Base-by-base conservation (phyloP, 306 rosid species). In the Boehmeria nivea region DNA sequence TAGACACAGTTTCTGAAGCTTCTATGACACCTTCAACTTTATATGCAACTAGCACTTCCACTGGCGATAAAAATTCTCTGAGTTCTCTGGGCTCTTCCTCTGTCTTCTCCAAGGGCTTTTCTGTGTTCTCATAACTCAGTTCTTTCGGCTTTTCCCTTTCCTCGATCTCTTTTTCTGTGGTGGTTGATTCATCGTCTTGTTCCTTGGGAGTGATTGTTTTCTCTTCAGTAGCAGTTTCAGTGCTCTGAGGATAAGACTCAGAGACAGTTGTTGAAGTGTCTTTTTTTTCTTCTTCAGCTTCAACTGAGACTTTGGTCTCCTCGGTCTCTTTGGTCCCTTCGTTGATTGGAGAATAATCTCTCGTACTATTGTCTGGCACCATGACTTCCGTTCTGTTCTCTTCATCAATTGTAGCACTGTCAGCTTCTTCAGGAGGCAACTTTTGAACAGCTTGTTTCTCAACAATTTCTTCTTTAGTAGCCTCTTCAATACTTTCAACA, bases 231-330 rank as follows among this genome's bases (percentile, higher is more conserved):
- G 20, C 47, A 20, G 16, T 39, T 33, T 43, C 81, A 58, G 22
- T 45, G 25, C 24, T 27, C 3, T 24, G 19, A 33, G 52, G 28
- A 34, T 47, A 57, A 16, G 48, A 39, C 19, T 17, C 36, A 5
- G 36, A 17, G n/a, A n/a, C n/a, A n/a, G n/a, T n/a, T n/a, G n/a
- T n/a, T n/a, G n/a, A n/a, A n/a, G n/a, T 15, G 21, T 58, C 75
- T 58, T 25, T 45, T 21, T 43, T 51, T 53, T 74, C 64, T 54
- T 38, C 64, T 59, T 60, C 49, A 20, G 54, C 20, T 45, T 54
- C 65, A 25, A 39, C 42, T 12, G 50, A 64, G 28, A 28, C 27
- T 53, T 45, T 24, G 33, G 42, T 21, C 40, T 40, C 68, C 22
- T 12, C 43, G 26, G 59, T 44, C 19, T 19, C 49, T 60, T 57